Base-by-base conservation (phyloP, 257 asterid species). In the Vinca minor region DNA sequence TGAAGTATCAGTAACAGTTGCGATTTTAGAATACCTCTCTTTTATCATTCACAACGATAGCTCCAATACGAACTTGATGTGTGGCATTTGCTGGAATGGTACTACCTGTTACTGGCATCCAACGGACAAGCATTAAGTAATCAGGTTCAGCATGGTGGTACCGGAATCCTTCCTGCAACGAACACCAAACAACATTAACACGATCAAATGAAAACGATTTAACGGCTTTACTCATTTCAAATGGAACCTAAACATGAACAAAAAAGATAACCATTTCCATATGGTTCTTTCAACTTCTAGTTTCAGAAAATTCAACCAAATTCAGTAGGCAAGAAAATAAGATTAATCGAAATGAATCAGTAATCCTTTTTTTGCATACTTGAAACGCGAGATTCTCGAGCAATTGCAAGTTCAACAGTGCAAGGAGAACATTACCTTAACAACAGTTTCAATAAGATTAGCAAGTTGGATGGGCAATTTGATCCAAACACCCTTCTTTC, bases 111-210 rank as follows among this genome's bases (percentile, higher is more conserved):
- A 74, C 77, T 44, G 85, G 83, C 69, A 87, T 79, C 95, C 95
- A 87, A 66, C 70, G 63, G 52, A 87, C 92, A 57, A 87, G 89
- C 95, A 87, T 87, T 65, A 87, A 63, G 74, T 82, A 84, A 66
- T 79, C 73, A 69, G 95, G 92, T 65, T 87, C 95, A 2, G 95
- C 89, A 79, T 87, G 95, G 66, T 87, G 95, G 62, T 82, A 87
- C 73, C 79, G 8, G 75, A 87, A 87, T 66, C 95, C 95, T 78
- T 87, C 92, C 95, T 87, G 84, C 59, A 34, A 56, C 42, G 39
- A 68, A 59, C n/a, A 53, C 44, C 32, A 62, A 29, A 59, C 15
- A 48, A 71, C 35, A 31, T 45, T 13, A 49, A 11, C 58, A 29
- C 31, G 8, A 28, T 13, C 54, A 29, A 1, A 65, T 3, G 11